These are phyloP conservation scores for Fraxinus xanthoxyloides DNA, from an alignment of 305 asterid genomes.

Conservation along the genomic window DNA sequence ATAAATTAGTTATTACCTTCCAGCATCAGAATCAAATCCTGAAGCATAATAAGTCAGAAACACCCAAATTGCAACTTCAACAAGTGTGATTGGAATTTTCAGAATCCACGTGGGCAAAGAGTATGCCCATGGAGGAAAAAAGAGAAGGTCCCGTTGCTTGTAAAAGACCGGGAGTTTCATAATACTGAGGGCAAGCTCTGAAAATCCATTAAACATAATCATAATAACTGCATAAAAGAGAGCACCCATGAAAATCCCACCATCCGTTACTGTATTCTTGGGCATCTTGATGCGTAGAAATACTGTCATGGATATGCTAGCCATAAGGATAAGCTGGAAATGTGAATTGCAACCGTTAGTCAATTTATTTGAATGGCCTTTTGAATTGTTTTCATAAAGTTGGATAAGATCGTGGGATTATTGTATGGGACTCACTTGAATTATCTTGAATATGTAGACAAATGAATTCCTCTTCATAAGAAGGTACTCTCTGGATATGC, in stretches of 20 bases:
- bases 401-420: background rate
- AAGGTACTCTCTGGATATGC: slow-evolving; percentile 74
- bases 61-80: slow-evolving; percentile 61
- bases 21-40: slow-evolving; percentile 63
- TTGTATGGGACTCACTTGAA: slow-evolving; percentile 54
- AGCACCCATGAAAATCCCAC: slow-evolving; percentile 78
- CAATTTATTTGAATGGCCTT: background rate
- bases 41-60: slow-evolving; percentile 59
- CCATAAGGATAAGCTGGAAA: slow-evolving; percentile 61
- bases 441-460: slow-evolving; percentile 77
- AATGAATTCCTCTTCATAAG: slow-evolving; percentile 95
- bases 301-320: slow-evolving; percentile 58
- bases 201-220: slow-evolving; percentile 82
- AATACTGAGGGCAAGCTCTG: slow-evolving; percentile 74
- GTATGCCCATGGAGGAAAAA: slow-evolving; percentile 84
- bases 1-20: slow-evolving; percentile 39
- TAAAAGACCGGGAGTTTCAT: slow-evolving; percentile 73
- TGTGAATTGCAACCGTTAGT: background rate
- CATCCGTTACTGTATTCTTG: slow-evolving; percentile 49
- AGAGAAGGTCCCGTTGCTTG: slow-evolving; percentile 83
- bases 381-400: background rate
- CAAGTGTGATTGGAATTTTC: slow-evolving; percentile 64
- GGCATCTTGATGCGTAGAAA: slow-evolving; percentile 63
- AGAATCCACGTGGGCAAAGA: slow-evolving; percentile 82
- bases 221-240: slow-evolving; percentile 57